Evolutionary conservation across 2,329 filamentous ascomycete genomes (phyloP), one percentile per base, ranked within the genome.

Genomic region (Erysiphe pulchra): DNA sequence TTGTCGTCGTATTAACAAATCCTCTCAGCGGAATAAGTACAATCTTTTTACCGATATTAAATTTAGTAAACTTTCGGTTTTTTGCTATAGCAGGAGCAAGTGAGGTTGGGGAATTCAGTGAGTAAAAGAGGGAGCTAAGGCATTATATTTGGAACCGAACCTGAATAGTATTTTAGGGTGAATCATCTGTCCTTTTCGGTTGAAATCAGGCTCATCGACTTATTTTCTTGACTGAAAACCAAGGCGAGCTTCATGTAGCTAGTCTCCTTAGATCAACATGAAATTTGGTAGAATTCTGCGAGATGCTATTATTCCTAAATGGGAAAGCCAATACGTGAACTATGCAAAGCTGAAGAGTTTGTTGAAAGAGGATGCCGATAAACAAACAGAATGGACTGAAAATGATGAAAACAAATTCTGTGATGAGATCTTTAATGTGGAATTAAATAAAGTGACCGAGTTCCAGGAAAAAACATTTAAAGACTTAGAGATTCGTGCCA

Each of bases 261-360:
- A 24, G 20, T 24, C 5, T 10, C 14, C 34, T 37, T 37, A 14
- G 34, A 32, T 30, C 56, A 67, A 49, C 44, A 95, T 98, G 90
- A 80, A 84, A 56, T 98, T 94, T 67, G 87, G 87, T 50, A 83
- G 77, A 65, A 94, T 84, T 45, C 72, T 98, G 49, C 75, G 77
- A 56, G 73, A 75, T 56, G 77, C 82, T 48, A 68, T 82, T 55
- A 90, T 95, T 61, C 64, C 72, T 54, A 84, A 85, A 58, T 98
- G 87, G 87, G 81, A 80, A 62, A 81, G 79, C 60, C 73, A 92
- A 57, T 95, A 98, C 67, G 83, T 98, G 59, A 86, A 95, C 66
- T 98, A 98, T 63, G 66, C 72, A 55, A 93, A 87, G 70, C 76
- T 98, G 52, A 95, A 95, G 70, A 70, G 71, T 56, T 70, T 98